These are phyloP conservation scores for Isatis lusitanica DNA, from an alignment of 441 rosid genomes.

Conservation along the genomic window DNA sequence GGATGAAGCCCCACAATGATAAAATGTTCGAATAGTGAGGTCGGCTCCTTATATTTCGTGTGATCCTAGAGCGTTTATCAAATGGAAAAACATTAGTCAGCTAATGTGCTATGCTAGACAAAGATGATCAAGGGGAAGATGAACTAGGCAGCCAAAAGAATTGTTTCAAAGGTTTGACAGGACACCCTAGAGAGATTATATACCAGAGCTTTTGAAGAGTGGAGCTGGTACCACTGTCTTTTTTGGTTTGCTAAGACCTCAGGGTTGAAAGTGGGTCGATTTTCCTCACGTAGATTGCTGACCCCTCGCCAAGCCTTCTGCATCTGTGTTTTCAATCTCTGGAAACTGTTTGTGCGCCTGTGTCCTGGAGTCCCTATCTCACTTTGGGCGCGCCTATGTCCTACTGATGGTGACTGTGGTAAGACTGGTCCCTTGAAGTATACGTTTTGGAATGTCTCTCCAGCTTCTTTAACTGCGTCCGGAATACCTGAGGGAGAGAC, in stretches of 20 bases:
- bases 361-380: slow-evolving; percentile 49
- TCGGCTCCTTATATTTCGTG: slow-evolving; percentile 71
- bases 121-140: slow-evolving; percentile 2
- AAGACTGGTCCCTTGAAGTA: slow-evolving; percentile 39
- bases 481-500: slow-evolving; percentile 44
- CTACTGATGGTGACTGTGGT: slow-evolving; percentile 36
- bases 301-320: slow-evolving; percentile 91
- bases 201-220: slow-evolving; percentile 77
- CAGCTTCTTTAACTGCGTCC: slow-evolving; percentile 58
- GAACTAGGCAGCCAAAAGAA: slow-evolving; percentile 15
- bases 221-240: slow-evolving; percentile 97
- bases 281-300: slow-evolving; percentile 51
- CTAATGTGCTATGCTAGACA: neutral
- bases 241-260: slow-evolving; percentile 95
- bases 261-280: slow-evolving; percentile 69
- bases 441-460: slow-evolving; percentile 51
- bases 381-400: slow-evolving; percentile 77
- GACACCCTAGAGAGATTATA: slow-evolving; percentile 19
- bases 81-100: slow-evolving; percentile 11
- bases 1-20: slow-evolving; percentile 89
- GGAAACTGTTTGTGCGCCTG: slow-evolving; percentile 59
- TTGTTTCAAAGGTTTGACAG: slow-evolving; percentile 15
- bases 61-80: slow-evolving; percentile 57
- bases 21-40: slow-evolving; percentile 85
- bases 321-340: slow-evolving; percentile 68